phyloP scores from a whole-genome alignment of 148 eudicot species.

The Vaccinium myrtillus region DNA sequence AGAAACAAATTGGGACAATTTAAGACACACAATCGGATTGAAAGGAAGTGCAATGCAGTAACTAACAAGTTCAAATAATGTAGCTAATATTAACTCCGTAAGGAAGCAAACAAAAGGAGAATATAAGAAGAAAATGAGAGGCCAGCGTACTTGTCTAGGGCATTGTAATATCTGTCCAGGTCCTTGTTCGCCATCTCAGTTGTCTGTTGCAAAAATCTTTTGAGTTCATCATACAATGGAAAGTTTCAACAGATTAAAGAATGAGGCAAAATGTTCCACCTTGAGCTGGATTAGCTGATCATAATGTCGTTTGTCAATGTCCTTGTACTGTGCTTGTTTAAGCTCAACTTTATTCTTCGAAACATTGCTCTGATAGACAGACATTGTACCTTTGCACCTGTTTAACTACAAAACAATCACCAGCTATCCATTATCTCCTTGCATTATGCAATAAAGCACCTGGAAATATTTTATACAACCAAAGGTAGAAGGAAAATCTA shows the following conservation, averaged over 20 bases:
- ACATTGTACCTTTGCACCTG: constrained; percentile 68
- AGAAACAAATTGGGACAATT: not conserved
- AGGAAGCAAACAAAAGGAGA: not conserved
- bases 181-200: constrained; percentile 99
- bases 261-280: constrained; percentile 39
- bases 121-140: not conserved
- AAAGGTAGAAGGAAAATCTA: not conserved
- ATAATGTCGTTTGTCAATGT: constrained; percentile 88
- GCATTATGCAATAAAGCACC: not conserved
- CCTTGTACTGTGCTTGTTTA: constrained; percentile 92
- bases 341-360: constrained; percentile 80
- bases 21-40: not conserved
- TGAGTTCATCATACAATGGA: constrained; percentile 17
- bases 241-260: not conserved
- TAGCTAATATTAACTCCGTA: not conserved
- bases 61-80: not conserved
- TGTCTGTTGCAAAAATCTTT: constrained; percentile 54
- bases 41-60: not conserved
- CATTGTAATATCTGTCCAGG: constrained; percentile 90
- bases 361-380: constrained; percentile 88
- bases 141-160: constrained; percentile 91
- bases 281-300: constrained; percentile 93
- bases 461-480: not conserved
- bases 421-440: not conserved
- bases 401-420: constrained; percentile 57